Conservation (phyloP, 768 basidiomycete genomes). For the Russula lepida region DNA sequence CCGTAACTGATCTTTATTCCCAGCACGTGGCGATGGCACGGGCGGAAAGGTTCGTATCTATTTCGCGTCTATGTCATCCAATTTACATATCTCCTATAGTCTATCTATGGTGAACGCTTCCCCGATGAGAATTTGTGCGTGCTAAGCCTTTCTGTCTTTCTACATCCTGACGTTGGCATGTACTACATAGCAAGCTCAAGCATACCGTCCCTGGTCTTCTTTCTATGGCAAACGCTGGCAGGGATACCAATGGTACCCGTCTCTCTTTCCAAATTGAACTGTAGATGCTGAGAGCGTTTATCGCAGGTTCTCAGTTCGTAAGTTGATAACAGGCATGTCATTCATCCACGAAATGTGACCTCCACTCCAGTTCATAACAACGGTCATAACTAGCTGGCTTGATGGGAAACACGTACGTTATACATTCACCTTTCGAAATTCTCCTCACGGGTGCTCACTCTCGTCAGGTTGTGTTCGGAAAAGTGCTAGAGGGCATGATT, state of each 20-base stretch:
- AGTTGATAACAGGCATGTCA: slow-evolving; percentile 24
- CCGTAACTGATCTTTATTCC: slow-evolving; percentile 2
- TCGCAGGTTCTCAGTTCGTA: slow-evolving; percentile 74
- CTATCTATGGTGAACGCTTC: slow-evolving; percentile 87
- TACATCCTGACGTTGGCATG: background rate
- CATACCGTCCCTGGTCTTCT: slow-evolving; percentile 83
- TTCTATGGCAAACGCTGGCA: slow-evolving; percentile 92
- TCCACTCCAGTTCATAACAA: slow-evolving; percentile 76
- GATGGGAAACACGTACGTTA: slow-evolving; percentile 74
- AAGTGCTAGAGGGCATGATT: slow-evolving; percentile 89
- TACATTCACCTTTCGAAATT: background rate
- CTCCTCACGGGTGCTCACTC: slow-evolving; percentile 18
- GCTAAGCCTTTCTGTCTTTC: background rate
- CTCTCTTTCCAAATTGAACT: background rate
- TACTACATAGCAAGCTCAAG: slow-evolving; percentile 73
- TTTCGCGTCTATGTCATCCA: background rate
- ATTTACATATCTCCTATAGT: slow-evolving; percentile 33
- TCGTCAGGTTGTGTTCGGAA: slow-evolving; percentile 82
- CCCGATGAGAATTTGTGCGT: slow-evolving; percentile 92
- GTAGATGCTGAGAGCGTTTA: slow-evolving; percentile 9
- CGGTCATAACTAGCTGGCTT: slow-evolving; percentile 78
- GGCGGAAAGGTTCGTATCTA: slow-evolving; percentile 65
- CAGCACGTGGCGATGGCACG: slow-evolving; percentile 80
- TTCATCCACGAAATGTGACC: slow-evolving; percentile 2
- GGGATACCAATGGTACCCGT: slow-evolving; percentile 78